phyloP scores from a whole-genome alignment of 2,329 filamentous ascomycete species.

The Ceratocystis colombiana region DNA sequence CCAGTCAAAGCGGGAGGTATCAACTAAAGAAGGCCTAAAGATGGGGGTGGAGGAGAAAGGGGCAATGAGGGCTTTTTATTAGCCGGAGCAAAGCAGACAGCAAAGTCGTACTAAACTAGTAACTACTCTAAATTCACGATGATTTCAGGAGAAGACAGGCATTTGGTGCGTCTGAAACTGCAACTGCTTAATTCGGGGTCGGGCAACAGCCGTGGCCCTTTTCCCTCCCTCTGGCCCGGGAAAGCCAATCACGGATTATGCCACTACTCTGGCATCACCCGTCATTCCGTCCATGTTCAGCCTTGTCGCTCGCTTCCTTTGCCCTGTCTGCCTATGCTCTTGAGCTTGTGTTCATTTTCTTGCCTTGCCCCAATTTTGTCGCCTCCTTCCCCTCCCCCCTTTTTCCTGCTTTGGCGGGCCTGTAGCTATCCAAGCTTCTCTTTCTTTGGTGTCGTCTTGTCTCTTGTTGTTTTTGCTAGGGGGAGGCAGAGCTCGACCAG shows the following conservation, averaged over 20 bases:
- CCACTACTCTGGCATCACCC: neutral
- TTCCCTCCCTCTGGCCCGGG: neutral
- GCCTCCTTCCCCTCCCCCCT: neutral
- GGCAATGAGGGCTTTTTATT: neutral
- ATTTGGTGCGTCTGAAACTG: too few relatives aligned
- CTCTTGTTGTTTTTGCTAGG: conserved; percentile 1
- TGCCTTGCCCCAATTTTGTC: neutral
- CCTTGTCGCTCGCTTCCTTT: neutral
- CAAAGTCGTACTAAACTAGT: neutral
- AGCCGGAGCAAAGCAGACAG: neutral
- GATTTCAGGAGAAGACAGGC: neutral
- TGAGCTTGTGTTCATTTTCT: neutral
- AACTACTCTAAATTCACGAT: neutral
- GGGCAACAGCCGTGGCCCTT: neutral
- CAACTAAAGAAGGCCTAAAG: neutral
- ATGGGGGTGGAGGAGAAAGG: neutral
- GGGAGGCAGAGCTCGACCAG: conserved; percentile 1
- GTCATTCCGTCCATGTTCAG: neutral
- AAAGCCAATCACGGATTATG: neutral
- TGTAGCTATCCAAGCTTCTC: neutral
- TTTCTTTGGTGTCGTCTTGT: neutral
- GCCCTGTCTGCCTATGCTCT: neutral
- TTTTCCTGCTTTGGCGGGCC: neutral
- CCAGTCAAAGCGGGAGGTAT: neutral
- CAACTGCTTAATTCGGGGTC: neutral